These are phyloP conservation scores for Eutrema heterophyllum DNA, from an alignment of 345 rosid species.

Conservation along the genomic window DNA sequence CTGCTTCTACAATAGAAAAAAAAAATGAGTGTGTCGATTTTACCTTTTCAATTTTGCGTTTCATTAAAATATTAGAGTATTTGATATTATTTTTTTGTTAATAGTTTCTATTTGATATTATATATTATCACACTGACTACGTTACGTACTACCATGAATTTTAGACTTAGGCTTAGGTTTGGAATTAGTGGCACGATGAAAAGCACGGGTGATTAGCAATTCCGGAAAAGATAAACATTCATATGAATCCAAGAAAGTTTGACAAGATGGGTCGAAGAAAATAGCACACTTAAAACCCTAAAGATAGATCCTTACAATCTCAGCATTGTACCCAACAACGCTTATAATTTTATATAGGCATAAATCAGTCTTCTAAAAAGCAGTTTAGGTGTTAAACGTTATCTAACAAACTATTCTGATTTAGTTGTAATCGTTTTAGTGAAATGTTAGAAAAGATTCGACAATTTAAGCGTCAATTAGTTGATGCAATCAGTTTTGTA, in stretches of 20 bases:
- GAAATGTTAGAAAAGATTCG: not conserved
- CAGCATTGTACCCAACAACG: not conserved
- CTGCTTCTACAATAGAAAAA: constrained; percentile 14
- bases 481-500: too few relatives aligned
- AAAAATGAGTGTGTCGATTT: constrained; percentile 18
- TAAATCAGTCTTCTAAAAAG: not conserved
- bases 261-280: constrained; percentile 20
- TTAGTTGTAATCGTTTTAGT: not conserved
- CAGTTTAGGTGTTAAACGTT: not conserved
- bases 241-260: constrained; percentile 10
- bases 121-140: not conserved
- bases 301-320: not conserved
- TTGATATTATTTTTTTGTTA: not conserved
- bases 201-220: constrained; percentile 14
- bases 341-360: not conserved
- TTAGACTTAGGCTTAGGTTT: constrained; percentile 17
- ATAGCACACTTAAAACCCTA: not conserved
- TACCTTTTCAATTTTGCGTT: not conserved
- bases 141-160: not conserved
- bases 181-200: constrained; percentile 12
- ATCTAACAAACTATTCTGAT: not conserved
- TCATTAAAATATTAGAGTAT: not conserved
- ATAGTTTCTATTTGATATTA: not conserved
- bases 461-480: not conserved
- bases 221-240: constrained; percentile 9